Evolutionary conservation across 2,329 filamentous ascomycete genomes (phyloP), one percentile per base, ranked within the genome.

Genomic region (Arthrobotrys musiformis): DNA sequence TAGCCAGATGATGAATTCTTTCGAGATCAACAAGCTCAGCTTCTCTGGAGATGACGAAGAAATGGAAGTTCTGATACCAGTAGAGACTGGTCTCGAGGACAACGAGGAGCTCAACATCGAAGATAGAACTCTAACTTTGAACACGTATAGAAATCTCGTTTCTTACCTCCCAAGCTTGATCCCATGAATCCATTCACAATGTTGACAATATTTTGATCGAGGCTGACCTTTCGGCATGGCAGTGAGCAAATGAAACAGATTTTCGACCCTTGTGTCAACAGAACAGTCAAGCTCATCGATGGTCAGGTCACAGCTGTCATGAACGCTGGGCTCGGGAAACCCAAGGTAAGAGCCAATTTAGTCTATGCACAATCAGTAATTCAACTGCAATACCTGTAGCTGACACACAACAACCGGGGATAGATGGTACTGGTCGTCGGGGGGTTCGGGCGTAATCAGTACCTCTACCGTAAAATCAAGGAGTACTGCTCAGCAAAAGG

Each of bases 1-100:
- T 19, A 66, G 62, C 0, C 79, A 81, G 22, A 85, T 85, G 0
- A 79, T 86, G 73, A 83, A 83, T 15, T 81, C 82, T 17, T 87
- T 87, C 76, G 85, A 87, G 75, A 84, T 81, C 11, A 56, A n/a
- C 44, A 66, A 66, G n/a, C 19, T 17, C 5, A 19, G n/a, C 15
- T 62, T 62, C n/a, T 28, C 35, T 33, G 35, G 37, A 8, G 35
- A 62, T 22, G 35, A 46, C 6, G 58, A 62, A n/a, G 58, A 62
- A 8, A 44, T 62, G 22, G 42, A 42, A 44, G 13, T 62, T 28
- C 17, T 33, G 17, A n/a, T 62, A 2, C 58, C 58, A 11, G 22
- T 17, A 8, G 37, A 44, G 26, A n/a, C 17, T 46, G 37, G 42
- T 46, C 26, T 62, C 9, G 3, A 28, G n/a, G 17, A 62, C 5